phyloP scores from a whole-genome alignment of 257 asterid species.

The Solanum rostratum region DNA sequence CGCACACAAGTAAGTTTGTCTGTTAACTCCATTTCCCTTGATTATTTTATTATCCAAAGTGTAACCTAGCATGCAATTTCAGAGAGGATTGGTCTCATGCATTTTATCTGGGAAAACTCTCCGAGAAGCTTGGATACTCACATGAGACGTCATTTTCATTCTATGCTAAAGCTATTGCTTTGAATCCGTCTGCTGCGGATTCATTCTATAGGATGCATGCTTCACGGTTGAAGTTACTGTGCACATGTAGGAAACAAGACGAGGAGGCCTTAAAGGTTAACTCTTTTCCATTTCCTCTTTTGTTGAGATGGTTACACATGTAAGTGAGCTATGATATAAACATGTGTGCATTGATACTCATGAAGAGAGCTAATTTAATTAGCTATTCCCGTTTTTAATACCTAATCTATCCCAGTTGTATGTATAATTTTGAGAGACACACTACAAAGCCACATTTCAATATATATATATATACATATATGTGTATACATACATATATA shows the following conservation, averaged over 20 bases:
- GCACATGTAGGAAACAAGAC: conserved; percentile 60
- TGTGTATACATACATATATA: no score
- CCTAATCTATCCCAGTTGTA: background rate
- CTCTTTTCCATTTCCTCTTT: background rate
- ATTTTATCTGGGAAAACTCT: conserved; percentile 86
- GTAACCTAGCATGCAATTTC: conserved; percentile 11
- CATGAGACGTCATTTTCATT: conserved; percentile 50
- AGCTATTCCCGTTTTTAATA: background rate
- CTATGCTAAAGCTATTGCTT: conserved; percentile 69
- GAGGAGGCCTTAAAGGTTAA: conserved; percentile 64
- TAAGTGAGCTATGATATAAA: background rate
- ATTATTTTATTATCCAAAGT: conserved; percentile 10
- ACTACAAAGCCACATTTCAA: background rate
- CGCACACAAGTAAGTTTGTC: conserved; percentile 51
- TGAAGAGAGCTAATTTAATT: background rate
- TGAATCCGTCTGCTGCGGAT: conserved; percentile 93
- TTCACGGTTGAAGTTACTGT: conserved; percentile 87
- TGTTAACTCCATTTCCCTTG: conserved; percentile 12
- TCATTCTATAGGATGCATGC: conserved; percentile 98
- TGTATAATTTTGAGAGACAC: background rate
- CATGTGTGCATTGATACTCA: background rate
- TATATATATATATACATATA: background rate
- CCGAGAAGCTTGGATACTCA: conserved; percentile 82
- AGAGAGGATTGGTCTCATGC: conserved; percentile 99
- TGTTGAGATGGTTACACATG: background rate